Percentiles rank a stretch among this genome's conserved stretches.
Conservation (phyloP, 2,329 filamentous ascomycete genomes). For the Neospermospora avenae region DNA sequence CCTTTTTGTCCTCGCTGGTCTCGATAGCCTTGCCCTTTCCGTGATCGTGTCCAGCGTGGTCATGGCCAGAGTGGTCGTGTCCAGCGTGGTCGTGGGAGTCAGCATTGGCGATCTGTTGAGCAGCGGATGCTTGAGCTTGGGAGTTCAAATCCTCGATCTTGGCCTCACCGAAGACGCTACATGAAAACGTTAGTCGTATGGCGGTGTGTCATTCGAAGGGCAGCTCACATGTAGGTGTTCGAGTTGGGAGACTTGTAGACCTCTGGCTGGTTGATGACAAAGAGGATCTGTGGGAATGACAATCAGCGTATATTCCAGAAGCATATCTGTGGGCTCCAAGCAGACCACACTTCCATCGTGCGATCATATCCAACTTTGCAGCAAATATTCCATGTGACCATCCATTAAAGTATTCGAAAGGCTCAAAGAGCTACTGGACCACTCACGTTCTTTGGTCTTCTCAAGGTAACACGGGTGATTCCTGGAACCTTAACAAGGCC, state of each 20-base stretch:
- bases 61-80: slow-evolving; percentile 56
- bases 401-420: not conserved
- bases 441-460: slow-evolving; percentile 98
- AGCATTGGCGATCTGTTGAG: slow-evolving; percentile 85
- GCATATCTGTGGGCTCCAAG: not conserved
- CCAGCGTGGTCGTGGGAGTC: slow-evolving; percentile 50
- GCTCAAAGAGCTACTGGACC: not conserved
- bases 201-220: not conserved
- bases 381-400: not conserved
- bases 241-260: slow-evolving; percentile 99
- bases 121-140: slow-evolving; percentile 91
- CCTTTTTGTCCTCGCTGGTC: slow-evolving; percentile 67
- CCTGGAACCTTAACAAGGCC: slow-evolving; percentile 94
- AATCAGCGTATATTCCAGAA: slow-evolving; percentile 15
- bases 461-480: slow-evolving; percentile 96
- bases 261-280: slow-evolving; percentile 99
- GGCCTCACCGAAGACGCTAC: slow-evolving; percentile 97
- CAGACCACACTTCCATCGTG: not conserved
- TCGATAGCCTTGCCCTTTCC: slow-evolving; percentile 59
- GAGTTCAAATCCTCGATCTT: slow-evolving; percentile 99
- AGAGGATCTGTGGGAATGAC: slow-evolving; percentile 72
- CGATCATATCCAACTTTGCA: not conserved
- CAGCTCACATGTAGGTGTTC: slow-evolving; percentile 98
- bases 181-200: slow-evolving; percentile 13
- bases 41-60: slow-evolving; percentile 71